These are phyloP conservation scores for Crithidia bombi DNA, from an alignment of 208 protist species.

Conservation along the genomic window DNA sequence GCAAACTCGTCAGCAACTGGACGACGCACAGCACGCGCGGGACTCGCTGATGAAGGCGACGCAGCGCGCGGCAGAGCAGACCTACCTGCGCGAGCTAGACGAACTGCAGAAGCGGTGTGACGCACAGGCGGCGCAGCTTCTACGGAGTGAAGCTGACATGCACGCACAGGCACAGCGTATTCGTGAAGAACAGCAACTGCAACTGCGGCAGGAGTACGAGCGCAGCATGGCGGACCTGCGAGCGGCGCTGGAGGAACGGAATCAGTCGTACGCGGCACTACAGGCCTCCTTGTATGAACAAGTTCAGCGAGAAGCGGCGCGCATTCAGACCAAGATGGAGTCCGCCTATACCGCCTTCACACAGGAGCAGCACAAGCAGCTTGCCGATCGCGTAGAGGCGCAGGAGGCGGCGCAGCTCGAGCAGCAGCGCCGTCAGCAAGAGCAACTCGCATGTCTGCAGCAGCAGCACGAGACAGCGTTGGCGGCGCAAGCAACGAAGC, in stretches of 20 bases:
- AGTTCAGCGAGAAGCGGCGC: conserved; percentile 26
- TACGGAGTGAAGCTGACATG: conserved; percentile 5
- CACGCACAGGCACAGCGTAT: conserved; percentile 4
- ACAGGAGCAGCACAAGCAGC: conserved; percentile 9
- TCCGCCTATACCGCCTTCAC: conserved; percentile 29
- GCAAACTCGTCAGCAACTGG: conserved; percentile 1
- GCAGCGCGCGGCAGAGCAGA: background rate
- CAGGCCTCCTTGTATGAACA: conserved; percentile 35
- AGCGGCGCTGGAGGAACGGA: conserved; percentile 33
- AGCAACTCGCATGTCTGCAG: conserved; percentile 28
- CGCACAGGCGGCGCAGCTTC: conserved; percentile 30
- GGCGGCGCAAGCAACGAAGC: conserved; percentile 15
- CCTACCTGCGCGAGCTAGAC: background rate
- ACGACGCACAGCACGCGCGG: background rate
- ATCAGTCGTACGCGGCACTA: conserved; percentile 19
- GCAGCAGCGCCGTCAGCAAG: conserved; percentile 22
- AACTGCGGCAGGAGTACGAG: conserved; percentile 40
- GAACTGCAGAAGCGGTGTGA: conserved; percentile 30
- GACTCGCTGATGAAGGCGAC: conserved; percentile 8
- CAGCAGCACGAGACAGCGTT: conserved; percentile 26
- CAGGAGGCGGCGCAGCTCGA: conserved; percentile 19
- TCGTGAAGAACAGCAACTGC: conserved; percentile 15
- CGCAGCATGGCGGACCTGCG: conserved; percentile 34
- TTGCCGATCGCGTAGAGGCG: conserved; percentile 7
- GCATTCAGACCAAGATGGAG: conserved; percentile 29